phyloP scores from a whole-genome alignment of 2,329 filamentous ascomycete genomes.

The Allantophomopsis lycopodina region DNA sequence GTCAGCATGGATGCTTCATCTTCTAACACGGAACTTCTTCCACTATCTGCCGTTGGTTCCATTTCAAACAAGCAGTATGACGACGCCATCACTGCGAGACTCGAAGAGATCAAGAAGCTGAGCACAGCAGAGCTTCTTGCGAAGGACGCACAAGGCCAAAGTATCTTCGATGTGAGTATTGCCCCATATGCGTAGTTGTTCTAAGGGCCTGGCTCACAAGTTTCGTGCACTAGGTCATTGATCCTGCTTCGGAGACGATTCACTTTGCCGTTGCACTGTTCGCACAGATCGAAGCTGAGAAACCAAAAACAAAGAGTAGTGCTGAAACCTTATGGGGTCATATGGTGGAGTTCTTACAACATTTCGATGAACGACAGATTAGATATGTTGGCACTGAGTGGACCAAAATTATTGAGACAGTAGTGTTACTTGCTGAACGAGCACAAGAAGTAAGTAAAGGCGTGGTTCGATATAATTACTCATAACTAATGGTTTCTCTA shows the following conservation, averaged over 20 bases:
- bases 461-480: neutral
- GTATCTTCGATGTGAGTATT: slow-evolving; percentile 21
- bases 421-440: slow-evolving; percentile 7
- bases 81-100: slow-evolving; percentile 22
- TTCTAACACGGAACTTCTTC: too few species aligned
- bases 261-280: slow-evolving; percentile 41
- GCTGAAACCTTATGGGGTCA: slow-evolving; percentile 32
- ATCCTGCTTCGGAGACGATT: slow-evolving; percentile 43
- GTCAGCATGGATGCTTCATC: too few species aligned
- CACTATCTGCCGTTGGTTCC: too few species aligned
- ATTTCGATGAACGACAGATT: slow-evolving; percentile 37
- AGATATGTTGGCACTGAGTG: slow-evolving; percentile 36
- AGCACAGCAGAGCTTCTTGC: slow-evolving; percentile 18
- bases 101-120: slow-evolving; percentile 22
- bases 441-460: slow-evolving; percentile 8
- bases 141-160: slow-evolving; percentile 17
- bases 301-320: slow-evolving; percentile 14
- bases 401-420: slow-evolving; percentile 27
- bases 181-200: neutral
- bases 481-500: slow-evolving; percentile 7
- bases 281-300: slow-evolving; percentile 27
- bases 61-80: slow-evolving; percentile 27
- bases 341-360: slow-evolving; percentile 21
- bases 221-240: slow-evolving; percentile 12
- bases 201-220: too few species aligned